Evolutionary conservation across 2,329 filamentous ascomycete species (phyloP).

Genomic region (Kalmusia sp.): DNA sequence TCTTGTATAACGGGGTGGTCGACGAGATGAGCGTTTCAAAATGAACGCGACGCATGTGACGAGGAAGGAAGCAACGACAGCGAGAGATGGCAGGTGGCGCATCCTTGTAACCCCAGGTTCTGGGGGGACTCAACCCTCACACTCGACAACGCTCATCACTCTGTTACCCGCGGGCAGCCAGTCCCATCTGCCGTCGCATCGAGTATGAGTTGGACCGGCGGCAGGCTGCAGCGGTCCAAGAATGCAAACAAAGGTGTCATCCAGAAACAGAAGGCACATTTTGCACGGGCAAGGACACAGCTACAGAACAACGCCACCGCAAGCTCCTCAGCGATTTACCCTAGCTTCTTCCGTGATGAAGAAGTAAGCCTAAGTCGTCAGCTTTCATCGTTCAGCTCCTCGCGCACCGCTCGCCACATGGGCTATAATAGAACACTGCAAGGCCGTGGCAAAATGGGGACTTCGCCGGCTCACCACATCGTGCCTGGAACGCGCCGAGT

Average conservation of each 20-base stretch:
- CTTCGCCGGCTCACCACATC: not conserved
- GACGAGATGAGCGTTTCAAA: too few relatives aligned
- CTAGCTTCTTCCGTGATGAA: conserved; percentile 28
- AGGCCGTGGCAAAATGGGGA: not conserved
- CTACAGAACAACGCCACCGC: conserved; percentile 29
- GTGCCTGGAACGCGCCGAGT: not conserved
- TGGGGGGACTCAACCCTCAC: too few relatives aligned
- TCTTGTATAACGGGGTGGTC: too few relatives aligned
- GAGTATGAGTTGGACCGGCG: conserved; percentile 59
- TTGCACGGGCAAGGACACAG: conserved; percentile 49
- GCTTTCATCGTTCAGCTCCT: conserved; percentile 12
- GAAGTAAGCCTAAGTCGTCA: conserved; percentile 9
- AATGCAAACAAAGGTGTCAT: conserved; percentile 44
- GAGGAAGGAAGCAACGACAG: not conserved
- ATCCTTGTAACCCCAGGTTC: too few relatives aligned
- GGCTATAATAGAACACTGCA: conserved; percentile 14
- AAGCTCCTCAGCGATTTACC: conserved; percentile 27
- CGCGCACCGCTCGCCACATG: conserved; percentile 18
- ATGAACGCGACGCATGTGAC: not conserved
- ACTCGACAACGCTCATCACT: too few relatives aligned
- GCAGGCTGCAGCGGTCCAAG: conserved; percentile 48
- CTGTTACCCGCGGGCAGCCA: too few relatives aligned
- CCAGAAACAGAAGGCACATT: conserved; percentile 55
- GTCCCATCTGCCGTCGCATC: not conserved
- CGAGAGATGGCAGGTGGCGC: conserved; percentile 1